Conservation (phyloP, 768 basidiomycete genomes). For the Macrolepiota dolichaula region DNA sequence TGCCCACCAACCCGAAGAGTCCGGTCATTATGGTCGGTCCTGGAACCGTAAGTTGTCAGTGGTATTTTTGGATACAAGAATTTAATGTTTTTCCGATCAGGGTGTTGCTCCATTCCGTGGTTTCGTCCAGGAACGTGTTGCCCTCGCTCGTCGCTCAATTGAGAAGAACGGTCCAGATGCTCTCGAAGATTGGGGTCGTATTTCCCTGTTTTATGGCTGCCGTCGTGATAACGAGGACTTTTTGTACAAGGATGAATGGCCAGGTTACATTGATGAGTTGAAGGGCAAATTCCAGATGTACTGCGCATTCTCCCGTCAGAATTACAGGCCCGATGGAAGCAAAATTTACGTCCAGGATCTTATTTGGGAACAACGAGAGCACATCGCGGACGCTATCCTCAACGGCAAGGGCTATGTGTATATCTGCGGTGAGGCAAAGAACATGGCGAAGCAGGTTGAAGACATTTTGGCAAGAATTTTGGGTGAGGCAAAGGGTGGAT, state of each 20-base stretch:
- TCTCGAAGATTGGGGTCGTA: conserved; percentile 91
- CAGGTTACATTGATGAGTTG: conserved; percentile 79
- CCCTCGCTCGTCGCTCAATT: conserved; percentile 88
- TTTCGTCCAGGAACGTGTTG: conserved; percentile 96
- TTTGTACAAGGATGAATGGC: conserved; percentile 95
- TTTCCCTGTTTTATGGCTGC: conserved; percentile 96
- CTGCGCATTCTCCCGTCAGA: conserved; percentile 87
- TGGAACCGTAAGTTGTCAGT: conserved; percentile 72
- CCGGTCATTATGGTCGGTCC: conserved; percentile 99
- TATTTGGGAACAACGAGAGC: conserved; percentile 81
- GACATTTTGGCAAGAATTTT: conserved; percentile 80
- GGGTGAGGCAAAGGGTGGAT: conserved; percentile 92
- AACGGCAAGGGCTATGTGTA: conserved; percentile 97
- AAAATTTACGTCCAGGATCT: conserved; percentile 99
- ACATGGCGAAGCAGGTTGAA: conserved; percentile 95
- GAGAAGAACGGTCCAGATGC: conserved; percentile 96
- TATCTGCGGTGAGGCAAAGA: conserved; percentile 95
- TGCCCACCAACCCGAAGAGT: conserved; percentile 97
- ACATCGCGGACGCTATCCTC: conserved; percentile 84
- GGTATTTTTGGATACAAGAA: conserved; percentile 1
- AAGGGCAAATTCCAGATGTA: conserved; percentile 90
- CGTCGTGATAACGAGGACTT: conserved; percentile 87
- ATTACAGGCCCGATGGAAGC: conserved; percentile 84
- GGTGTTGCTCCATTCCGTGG: conserved; percentile 99
- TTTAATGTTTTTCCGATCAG: conserved; percentile 34